Conservation (phyloP, 768 basidiomycete species). For the Termitomyces sp. region DNA sequence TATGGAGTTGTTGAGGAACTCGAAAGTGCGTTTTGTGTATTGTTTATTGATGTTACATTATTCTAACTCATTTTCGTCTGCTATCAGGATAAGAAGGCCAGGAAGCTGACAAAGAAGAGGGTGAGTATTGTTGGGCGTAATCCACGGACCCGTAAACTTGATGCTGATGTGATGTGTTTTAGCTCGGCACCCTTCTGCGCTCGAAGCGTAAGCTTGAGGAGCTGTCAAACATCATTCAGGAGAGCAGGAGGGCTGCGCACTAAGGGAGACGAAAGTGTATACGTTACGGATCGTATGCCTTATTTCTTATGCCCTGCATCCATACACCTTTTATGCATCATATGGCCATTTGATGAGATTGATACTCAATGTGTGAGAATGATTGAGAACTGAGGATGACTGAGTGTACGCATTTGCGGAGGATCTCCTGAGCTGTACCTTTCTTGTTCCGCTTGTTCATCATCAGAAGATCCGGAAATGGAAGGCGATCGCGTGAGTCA, state of each 20-base stretch:
- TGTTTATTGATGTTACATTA: not conserved
- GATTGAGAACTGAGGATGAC: no score
- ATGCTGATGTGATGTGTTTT: constrained; percentile 9
- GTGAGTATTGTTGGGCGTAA: constrained; percentile 42
- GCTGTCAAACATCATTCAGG: constrained; percentile 85
- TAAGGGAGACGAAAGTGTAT: constrained; percentile 16
- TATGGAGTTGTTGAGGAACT: constrained; percentile 97
- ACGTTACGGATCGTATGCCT: not conserved
- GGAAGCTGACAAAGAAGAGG: constrained; percentile 99
- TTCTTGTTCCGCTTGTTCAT: not conserved
- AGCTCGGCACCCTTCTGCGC: constrained; percentile 97
- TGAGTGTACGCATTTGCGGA: no score
- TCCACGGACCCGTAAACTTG: not conserved
- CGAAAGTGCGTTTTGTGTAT: constrained; percentile 60
- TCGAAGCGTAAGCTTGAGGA: constrained; percentile 99
- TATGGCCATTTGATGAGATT: not conserved
- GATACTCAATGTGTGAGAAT: no score
- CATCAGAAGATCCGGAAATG: constrained; percentile 1
- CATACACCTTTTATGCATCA: not conserved
- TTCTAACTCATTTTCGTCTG: not conserved
- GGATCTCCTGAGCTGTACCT: no score
- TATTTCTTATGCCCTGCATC: not conserved
- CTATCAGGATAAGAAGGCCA: constrained; percentile 92
- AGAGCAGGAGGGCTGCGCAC: constrained; percentile 74
- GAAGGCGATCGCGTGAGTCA: constrained; percentile 9